phyloP scores from a whole-genome alignment of 176 grass and related monocot genomes.

The Thinopyrum elongatum region DNA sequence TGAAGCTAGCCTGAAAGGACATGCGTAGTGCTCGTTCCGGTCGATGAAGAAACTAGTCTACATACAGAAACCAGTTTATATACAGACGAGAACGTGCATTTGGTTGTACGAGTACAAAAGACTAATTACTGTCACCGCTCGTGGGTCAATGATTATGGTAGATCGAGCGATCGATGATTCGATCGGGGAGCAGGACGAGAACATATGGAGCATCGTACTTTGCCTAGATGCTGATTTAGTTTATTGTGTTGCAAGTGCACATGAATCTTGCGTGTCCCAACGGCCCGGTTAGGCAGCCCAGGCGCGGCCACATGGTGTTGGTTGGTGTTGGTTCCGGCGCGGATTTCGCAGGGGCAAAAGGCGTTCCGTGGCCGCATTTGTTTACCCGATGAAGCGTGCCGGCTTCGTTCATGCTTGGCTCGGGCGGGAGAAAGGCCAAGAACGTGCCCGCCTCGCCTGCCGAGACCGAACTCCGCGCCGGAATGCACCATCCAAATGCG shows the following conservation, averaged over 20 bases:
- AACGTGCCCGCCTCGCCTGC: neutral
- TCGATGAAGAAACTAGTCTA: neutral
- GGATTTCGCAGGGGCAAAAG: neutral
- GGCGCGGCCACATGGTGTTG: neutral
- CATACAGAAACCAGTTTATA: neutral
- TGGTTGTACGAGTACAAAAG: neutral
- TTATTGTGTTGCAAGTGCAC: neutral
- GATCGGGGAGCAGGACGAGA: neutral
- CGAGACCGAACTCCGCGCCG: neutral
- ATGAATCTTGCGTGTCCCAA: constrained; percentile 35
- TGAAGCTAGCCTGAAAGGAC: neutral
- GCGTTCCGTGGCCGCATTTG: neutral
- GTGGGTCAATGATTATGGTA: constrained; percentile 1
- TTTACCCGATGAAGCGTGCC: constrained; percentile 23
- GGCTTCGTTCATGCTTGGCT: neutral
- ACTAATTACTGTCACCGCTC: neutral
- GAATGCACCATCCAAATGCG: neutral
- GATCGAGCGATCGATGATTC: neutral
- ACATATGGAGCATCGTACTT: neutral
- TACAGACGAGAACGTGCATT: constrained; percentile 5
- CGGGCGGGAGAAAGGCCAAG: neutral
- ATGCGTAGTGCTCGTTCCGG: neutral
- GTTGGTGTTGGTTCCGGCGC: neutral
- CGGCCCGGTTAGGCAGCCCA: neutral
- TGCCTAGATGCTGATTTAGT: neutral